Base-by-base conservation (phyloP, 2,329 filamentous ascomycete species). In the Fusarium fujikuroi region DNA sequence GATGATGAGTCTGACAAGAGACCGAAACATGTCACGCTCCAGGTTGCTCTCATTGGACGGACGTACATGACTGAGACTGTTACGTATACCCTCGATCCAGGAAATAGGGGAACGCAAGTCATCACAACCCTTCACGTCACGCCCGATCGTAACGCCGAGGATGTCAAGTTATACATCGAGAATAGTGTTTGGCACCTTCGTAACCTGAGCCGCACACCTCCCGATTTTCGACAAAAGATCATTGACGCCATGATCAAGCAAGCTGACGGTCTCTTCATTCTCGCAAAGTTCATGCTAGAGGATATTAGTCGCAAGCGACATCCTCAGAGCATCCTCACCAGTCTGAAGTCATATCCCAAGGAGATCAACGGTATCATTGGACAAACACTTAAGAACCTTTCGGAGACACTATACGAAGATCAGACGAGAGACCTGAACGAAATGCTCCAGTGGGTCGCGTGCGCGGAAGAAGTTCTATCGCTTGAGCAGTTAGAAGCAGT, bases 281-380 rank as follows among this genome's bases (percentile, higher is more conserved):
- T 86, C 50, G 85, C 85, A 52, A 84, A 86, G 62, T 83, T 87
- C 49, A 87, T 87, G 85, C 63, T 89, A 7, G 84, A 84, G 9
- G 87, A 89, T 54, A 78, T 87, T 7, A 82, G 81, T 28, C 83
- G 83, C 37, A 83, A 86, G 63, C 80, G 82, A 7, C 85, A 86
- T 47, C 83, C 85, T 0, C 80, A 82, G 11, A 84, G 84, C 1
- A 87, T 83, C 2, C 81, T 84, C 9, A 81, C 85, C 25, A 83
- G 83, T 46, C 75, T 89, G 1, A 79, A 82, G 25, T 79, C 80
- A 0, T 87, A 87, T 43, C 85, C 85, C 15, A 82, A 80, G 37
- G 81, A 84, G 69, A 83, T 83, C 42, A 83, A 84, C 60, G 84
- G 84, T 12, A 83, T 85, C 68, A 77, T 86, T 19, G 76, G 76